Percentiles rank a stretch among this genome's conserved stretches.
Conservation (phyloP, 371 early-diverging fungal species). For the Mortierella sp. region DNA sequence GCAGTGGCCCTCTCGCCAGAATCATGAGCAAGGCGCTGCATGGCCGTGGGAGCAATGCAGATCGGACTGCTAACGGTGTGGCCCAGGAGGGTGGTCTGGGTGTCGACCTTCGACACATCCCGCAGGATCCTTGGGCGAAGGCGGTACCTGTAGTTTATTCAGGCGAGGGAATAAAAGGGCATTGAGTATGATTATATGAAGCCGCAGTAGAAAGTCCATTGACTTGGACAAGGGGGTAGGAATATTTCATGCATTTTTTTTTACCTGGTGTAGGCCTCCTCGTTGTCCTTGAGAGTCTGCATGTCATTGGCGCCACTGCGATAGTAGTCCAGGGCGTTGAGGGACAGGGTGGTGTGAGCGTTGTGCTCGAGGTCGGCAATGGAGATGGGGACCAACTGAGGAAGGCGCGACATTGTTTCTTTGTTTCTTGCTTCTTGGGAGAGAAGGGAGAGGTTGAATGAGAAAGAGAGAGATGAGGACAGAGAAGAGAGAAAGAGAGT, state of each 20-base stretch:
- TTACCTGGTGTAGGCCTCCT: slow-evolving; percentile 48
- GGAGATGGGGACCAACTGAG: slow-evolving; percentile 44
- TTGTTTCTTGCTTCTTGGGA: slow-evolving; percentile 34
- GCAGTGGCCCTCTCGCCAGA: slow-evolving; percentile 77
- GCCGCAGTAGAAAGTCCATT: too few species aligned
- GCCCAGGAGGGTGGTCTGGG: slow-evolving; percentile 76
- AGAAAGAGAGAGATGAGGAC: not conserved
- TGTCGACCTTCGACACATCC: slow-evolving; percentile 76
- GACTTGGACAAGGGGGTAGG: not conserved
- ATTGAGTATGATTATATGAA: too few species aligned
- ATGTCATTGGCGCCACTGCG: slow-evolving; percentile 58
- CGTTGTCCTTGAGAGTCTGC: slow-evolving; percentile 56
- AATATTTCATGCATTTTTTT: not conserved
- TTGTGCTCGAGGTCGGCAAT: slow-evolving; percentile 55
- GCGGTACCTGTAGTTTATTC: slow-evolving; percentile 65
- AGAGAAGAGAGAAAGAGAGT: not conserved
- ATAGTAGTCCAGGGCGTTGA: slow-evolving; percentile 57
- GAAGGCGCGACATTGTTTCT: slow-evolving; percentile 26
- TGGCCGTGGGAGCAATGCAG: slow-evolving; percentile 62
- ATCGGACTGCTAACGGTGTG: slow-evolving; percentile 61
- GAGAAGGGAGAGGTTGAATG: not conserved
- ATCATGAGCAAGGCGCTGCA: slow-evolving; percentile 73
- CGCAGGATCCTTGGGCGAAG: slow-evolving; percentile 84
- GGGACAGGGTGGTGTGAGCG: slow-evolving; percentile 44
- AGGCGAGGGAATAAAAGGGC: not conserved